Evolutionary conservation across 805 yeast species (phyloP).

Genomic region (Saccharomycopsis fermentans): DNA sequence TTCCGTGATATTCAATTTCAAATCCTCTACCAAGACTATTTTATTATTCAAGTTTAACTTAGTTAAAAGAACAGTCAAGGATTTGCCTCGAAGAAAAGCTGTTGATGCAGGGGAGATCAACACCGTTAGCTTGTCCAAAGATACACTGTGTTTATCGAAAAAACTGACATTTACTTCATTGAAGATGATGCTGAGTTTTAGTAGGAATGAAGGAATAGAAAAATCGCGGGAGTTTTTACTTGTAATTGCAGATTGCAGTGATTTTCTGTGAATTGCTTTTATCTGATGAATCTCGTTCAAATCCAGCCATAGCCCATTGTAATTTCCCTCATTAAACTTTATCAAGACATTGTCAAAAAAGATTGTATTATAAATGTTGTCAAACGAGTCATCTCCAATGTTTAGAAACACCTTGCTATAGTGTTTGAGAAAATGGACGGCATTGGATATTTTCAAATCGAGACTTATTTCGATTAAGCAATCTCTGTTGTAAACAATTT

Average conservation of each 20-base stretch:
- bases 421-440: background rate
- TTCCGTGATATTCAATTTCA: background rate
- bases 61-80: background rate
- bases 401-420: background rate
- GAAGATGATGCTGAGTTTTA: background rate
- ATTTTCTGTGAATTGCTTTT: background rate
- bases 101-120: slow-evolving; percentile 1
- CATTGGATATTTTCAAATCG: background rate
- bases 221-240: background rate
- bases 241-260: background rate
- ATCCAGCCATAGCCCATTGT: background rate
- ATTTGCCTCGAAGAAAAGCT: background rate
- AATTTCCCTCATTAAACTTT: background rate
- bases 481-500: background rate
- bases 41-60: background rate
- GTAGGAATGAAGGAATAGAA: background rate
- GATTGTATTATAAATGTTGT: background rate
- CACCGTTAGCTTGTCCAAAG: background rate
- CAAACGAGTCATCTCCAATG: background rate
- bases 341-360: background rate
- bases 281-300: background rate
- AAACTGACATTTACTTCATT: background rate
- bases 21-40: background rate
- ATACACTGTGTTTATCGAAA: background rate
- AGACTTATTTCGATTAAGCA: background rate